These are phyloP conservation scores for Sideroxylon spinosum DNA, from an alignment of 179 eudicot species.

Conservation along the genomic window DNA sequence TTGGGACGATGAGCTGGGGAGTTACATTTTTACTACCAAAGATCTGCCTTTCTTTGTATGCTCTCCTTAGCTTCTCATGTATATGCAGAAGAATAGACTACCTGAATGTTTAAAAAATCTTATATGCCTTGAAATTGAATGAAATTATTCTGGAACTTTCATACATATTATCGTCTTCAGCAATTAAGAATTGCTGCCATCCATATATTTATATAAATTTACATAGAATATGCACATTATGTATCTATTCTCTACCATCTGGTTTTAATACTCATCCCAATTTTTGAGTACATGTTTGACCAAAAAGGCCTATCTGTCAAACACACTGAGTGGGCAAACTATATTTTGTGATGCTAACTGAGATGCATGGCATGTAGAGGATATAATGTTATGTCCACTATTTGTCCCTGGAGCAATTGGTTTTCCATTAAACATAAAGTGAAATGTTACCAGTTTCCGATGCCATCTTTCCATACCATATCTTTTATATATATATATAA, in stretches of 20 bases:
- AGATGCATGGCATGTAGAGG: neutral
- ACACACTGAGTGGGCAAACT: neutral
- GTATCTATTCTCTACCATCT: neutral
- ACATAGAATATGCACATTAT: neutral
- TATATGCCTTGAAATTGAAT: neutral
- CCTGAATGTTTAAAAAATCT: neutral
- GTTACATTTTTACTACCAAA: slow-evolving; percentile 63
- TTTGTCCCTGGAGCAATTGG: neutral
- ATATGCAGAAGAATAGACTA: neutral
- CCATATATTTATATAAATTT: neutral
- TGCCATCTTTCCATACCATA: neutral
- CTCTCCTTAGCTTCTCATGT: slow-evolving; percentile 11
- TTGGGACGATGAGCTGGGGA: slow-evolving; percentile 64
- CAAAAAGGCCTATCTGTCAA: slow-evolving; percentile 1
- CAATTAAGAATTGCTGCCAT: neutral
- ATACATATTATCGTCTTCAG: neutral
- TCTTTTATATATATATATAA: neutral
- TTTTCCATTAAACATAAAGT: neutral
- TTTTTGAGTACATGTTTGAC: neutral
- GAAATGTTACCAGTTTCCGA: neutral
- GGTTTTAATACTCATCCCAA: neutral
- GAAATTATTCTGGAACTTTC: neutral
- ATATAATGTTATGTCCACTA: neutral
- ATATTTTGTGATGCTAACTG: slow-evolving; percentile 6
- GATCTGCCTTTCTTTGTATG: slow-evolving; percentile 99